These are phyloP conservation scores for Auricularia auricula-judae DNA, from an alignment of 768 basidiomycete genomes.

Conservation along the genomic window DNA sequence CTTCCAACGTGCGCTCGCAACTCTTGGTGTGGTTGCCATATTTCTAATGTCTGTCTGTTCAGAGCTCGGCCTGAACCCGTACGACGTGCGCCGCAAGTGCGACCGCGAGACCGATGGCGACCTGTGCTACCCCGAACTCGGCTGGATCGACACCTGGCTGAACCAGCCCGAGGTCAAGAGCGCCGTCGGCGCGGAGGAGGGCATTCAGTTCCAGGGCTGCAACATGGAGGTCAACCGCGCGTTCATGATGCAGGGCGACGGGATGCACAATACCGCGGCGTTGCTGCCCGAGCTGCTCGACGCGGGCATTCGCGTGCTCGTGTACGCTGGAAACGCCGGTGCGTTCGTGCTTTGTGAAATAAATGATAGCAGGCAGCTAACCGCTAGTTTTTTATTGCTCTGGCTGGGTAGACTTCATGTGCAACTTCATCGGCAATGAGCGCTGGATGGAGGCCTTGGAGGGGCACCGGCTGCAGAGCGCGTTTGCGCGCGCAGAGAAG, in stretches of 20 bases:
- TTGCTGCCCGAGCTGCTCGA: conserved; percentile 75
- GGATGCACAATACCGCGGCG: conserved; percentile 68
- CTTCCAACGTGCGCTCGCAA: conserved; percentile 43
- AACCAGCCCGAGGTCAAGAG: conserved; percentile 68
- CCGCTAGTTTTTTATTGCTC: not conserved
- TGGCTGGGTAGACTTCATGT: conserved; percentile 56
- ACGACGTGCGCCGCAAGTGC: conserved; percentile 74
- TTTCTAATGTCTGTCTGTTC: not conserved
- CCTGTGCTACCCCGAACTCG: conserved; percentile 70
- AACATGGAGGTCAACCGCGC: conserved; percentile 62
- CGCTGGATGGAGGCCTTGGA: conserved; percentile 56
- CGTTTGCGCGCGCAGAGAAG: conserved; percentile 40
- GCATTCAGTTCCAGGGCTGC: conserved; percentile 40
- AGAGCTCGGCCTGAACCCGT: conserved; percentile 77
- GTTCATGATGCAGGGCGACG: conserved; percentile 76
- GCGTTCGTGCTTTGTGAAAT: not conserved
- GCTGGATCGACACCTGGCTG: conserved; percentile 83
- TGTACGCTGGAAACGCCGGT: conserved; percentile 77
- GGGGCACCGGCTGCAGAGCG: conserved; percentile 38
- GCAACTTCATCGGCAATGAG: conserved; percentile 59
- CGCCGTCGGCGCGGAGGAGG: conserved; percentile 61
- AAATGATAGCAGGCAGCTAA: too few species aligned
- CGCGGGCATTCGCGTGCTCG: conserved; percentile 69
- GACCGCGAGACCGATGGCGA: conserved; percentile 59
- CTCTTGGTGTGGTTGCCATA: too few species aligned